These are phyloP conservation scores for Aureobasidium sp. DNA, from an alignment of 2,329 filamentous ascomycete species.

Conservation along the genomic window DNA sequence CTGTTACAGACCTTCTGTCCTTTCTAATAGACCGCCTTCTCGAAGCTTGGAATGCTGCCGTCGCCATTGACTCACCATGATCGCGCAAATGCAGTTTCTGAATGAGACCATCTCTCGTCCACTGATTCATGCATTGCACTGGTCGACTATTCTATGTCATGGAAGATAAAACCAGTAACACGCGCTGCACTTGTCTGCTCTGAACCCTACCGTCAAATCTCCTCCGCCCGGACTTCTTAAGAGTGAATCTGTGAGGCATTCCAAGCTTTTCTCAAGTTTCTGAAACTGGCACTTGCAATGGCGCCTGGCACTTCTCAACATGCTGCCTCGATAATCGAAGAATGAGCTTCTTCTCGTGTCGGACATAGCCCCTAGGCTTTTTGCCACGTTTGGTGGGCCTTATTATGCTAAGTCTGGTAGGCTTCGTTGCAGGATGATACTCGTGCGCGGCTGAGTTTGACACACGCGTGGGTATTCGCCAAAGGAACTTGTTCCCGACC, in stretches of 20 bases:
- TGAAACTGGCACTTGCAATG: neutral
- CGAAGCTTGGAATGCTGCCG: neutral
- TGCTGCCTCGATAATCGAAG: neutral
- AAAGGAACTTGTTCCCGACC: neutral
- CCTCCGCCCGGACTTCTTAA: neutral
- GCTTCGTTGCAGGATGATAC: slow-evolving; percentile 4
- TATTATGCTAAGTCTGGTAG: neutral
- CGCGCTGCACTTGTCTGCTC: neutral
- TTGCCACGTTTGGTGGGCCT: slow-evolving; percentile 1
- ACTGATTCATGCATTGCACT: neutral
- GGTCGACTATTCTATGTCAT: neutral
- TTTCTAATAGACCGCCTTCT: slow-evolving; percentile 1
- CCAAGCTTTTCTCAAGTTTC: neutral
- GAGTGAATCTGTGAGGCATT: neutral
- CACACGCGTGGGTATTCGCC: neutral
- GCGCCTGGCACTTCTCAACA: neutral
- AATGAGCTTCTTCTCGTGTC: neutral
- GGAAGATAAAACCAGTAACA: neutral
- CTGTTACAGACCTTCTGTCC: slow-evolving; percentile 1
- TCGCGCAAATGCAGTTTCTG: neutral
- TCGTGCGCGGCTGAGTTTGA: neutral
- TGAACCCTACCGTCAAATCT: too few relatives aligned
- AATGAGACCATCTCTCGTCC: neutral
- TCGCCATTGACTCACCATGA: neutral
- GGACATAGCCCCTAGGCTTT: neutral